Evolutionary conservation across 148 eudicot species (phyloP).

Genomic region (Agrostemma githago): DNA sequence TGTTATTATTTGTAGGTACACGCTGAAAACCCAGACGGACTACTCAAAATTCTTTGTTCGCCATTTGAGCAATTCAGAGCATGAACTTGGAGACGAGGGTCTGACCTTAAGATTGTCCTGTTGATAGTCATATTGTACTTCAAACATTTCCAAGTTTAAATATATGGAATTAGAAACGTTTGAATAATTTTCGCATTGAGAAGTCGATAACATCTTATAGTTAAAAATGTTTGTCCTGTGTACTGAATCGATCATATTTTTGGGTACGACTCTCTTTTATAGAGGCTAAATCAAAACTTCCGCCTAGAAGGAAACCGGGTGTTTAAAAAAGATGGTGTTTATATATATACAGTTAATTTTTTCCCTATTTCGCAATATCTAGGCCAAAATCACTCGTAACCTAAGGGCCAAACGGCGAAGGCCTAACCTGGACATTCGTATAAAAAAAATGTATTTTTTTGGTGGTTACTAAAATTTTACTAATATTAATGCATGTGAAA

Average conservation of each 20-base stretch:
- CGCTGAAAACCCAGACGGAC: slow-evolving; percentile 92
- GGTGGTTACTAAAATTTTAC: no score
- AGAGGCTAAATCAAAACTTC: neutral
- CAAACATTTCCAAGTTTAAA: neutral
- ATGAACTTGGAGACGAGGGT: slow-evolving; percentile 2
- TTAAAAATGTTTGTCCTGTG: neutral
- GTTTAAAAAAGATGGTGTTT: no score
- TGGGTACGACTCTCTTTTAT: neutral
- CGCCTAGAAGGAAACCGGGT: no score
- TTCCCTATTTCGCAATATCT: no score
- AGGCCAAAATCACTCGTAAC: no score
- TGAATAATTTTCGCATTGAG: neutral
- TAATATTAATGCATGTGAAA: no score
- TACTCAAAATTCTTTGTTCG: slow-evolving; percentile 69
- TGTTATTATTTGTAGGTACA: slow-evolving; percentile 54
- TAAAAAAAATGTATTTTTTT: no score
- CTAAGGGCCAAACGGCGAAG: no score
- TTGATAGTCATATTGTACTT: neutral
- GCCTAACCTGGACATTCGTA: no score
- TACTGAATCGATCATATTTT: neutral
- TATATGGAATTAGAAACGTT: neutral
- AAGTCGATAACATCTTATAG: neutral
- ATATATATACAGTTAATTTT: no score
- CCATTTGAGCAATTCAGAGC: slow-evolving; percentile 55
- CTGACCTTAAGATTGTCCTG: neutral